A percentile compares a stretch with the other conserved stretches of the same genome.
Evolutionary conservation across 139 green algal genomes (phyloP).

Genomic region (Astrephomene gubernaculifera): DNA sequence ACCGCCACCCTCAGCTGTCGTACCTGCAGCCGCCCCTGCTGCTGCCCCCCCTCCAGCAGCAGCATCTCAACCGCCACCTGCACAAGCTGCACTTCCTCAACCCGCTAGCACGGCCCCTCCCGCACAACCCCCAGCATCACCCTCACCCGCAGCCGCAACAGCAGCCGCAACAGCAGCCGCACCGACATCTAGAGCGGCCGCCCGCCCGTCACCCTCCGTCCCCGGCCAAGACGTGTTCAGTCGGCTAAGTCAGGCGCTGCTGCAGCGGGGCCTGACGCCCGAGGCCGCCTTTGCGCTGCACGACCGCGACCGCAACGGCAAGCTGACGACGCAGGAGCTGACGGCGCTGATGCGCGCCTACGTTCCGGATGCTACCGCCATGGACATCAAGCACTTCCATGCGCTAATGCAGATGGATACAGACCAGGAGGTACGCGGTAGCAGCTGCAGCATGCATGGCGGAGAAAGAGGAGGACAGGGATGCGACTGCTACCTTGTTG

Average conservation of each 20-base stretch:
- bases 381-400: slow-evolving; percentile 55
- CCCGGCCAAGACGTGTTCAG: slow-evolving; percentile 12
- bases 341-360: slow-evolving; percentile 24
- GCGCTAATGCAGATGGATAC: slow-evolving; percentile 29
- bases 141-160: not conserved
- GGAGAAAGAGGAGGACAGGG: too few relatives aligned
- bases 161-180: too few relatives aligned
- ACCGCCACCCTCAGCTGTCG: too few relatives aligned
- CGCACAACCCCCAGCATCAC: not conserved
- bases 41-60: not conserved
- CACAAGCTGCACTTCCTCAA: too few relatives aligned
- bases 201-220: not conserved
- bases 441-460: too few relatives aligned
- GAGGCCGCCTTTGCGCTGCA: slow-evolving; percentile 5
- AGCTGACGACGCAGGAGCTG: slow-evolving; percentile 32
- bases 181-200: not conserved
- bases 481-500: too few relatives aligned
- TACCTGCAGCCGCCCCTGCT: not conserved
- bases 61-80: not conserved
- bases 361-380: slow-evolving; percentile 19
- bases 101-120: not conserved
- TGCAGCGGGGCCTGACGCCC: not conserved
- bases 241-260: not conserved
- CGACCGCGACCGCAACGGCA: slow-evolving; percentile 20
- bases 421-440: too few relatives aligned